Base-by-base conservation (phyloP, 2,329 filamentous ascomycete genomes). In the Ceratocystis lukuohia region DNA sequence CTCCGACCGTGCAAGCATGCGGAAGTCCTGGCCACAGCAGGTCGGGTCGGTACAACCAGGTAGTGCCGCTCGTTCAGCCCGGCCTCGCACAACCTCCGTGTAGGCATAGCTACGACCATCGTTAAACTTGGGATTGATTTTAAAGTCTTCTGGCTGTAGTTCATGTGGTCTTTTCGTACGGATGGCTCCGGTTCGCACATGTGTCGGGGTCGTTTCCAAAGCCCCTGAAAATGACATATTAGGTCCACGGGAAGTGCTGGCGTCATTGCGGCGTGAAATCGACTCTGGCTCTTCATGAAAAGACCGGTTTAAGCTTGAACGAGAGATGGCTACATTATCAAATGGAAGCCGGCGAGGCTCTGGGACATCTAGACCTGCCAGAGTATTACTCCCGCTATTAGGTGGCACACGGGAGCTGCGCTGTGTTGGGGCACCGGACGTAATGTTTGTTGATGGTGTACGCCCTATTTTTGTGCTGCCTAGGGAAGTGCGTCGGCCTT, bases 1-100 rank as follows among this genome's bases (percentile, higher is more conserved):
- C 67, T 81, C 79, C 1, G 79, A 79, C 10, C 77, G 72, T 33
- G 88, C 88, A 71, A 91, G 79, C n/a, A 80, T 79, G 25, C 84
- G 82, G 70, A 91, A 91, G 5, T 84, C 78, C 53, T 83, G 83
- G 22, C 89, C 89, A 71, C 91, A 95, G 75, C 92, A 96, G 66
- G 86, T 81, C 59, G 85, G 79, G 64, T 88, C 84, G 2, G 84
- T 87, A 73, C 92, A 96, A 12, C 88, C 89, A 2, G 84, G 81
- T 8, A 96, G 78, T 68, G 84, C 87, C 62, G 85, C 83, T 45
- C 90, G 85, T 50, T 88, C 84, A 8, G 84, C 82, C 69, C 81
- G 87, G 65, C 82, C 83, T 64, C 91, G 86, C 15, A 95, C 82
- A 0, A 91, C 86, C 67, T 93, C 88, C 1, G 81, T 78, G 72